These are phyloP conservation scores for Solanum aculeatissimum DNA, from an alignment of 305 asterid species.

Conservation along the genomic window DNA sequence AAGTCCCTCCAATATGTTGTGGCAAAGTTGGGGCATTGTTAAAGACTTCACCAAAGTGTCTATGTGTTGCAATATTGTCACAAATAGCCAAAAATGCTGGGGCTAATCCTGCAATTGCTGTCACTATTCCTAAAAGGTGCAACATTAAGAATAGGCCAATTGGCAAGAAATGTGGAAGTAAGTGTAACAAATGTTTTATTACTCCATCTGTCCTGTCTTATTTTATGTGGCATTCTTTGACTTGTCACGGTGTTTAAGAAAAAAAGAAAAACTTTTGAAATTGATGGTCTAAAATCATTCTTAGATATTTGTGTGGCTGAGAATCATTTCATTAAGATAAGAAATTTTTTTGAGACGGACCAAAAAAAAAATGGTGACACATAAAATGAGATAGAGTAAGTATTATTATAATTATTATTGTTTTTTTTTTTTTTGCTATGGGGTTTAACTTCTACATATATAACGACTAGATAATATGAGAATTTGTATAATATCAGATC, in stretches of 20 bases:
- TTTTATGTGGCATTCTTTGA: no score
- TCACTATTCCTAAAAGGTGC: constrained; percentile 29
- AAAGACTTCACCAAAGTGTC: constrained; percentile 17
- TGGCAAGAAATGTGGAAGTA: constrained; percentile 34
- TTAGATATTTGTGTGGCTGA: no score
- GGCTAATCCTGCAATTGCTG: constrained; percentile 19
- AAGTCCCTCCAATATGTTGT: constrained; percentile 15
- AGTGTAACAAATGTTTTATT: background rate
- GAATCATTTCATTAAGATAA: no score
- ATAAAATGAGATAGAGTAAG: no score
- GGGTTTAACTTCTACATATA: background rate
- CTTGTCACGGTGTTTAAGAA: no score
- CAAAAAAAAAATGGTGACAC: no score
- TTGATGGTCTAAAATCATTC: no score
- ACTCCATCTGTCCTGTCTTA: no score
- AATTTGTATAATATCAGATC: background rate
- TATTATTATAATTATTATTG: no score
- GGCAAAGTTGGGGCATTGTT: constrained; percentile 13
- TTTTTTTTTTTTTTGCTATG: no score
- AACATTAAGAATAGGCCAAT: constrained; percentile 16
- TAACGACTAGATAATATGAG: background rate
- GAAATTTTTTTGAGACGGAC: no score
- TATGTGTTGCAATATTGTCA: constrained; percentile 27
- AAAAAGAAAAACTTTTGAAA: no score
- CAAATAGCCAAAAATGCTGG: constrained; percentile 20